Base-by-base conservation (phyloP, 2,329 filamentous ascomycete species). In the Fonsecaea pedrosoi region DNA sequence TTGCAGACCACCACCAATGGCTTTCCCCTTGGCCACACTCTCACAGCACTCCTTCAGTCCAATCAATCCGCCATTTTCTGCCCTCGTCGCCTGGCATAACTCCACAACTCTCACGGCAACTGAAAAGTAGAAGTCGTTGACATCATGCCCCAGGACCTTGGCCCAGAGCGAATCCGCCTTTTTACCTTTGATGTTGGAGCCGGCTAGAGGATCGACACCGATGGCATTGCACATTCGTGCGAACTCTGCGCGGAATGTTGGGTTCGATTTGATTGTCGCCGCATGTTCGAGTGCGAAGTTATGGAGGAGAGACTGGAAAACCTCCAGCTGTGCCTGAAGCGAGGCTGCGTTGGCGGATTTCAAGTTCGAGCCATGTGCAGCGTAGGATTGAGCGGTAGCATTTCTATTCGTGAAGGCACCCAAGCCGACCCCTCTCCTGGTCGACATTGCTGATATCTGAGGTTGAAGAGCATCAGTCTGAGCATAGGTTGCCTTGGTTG, bases 81-180 rank as follows among this genome's bases (percentile, higher is more conserved):
- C 87, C 60, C 95, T 85, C 54, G 93, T 97, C 60, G 90, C 88
- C 5, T 92, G 85, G 77, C 95, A 99, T 7, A 97, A 88, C 78
- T 98, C 94, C 5, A 99, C 95, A 0, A 98, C 91, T 58, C 92
- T 86, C n/a, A 98, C 94, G 1, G 93, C 95, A 54, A 99, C 87
- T 82, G 96, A 94, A 78, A 98, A 98, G 81, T 98, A 99, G 77
- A 99, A 99, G 78, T 99, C 95, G 77, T 97, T 96, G 73, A 99
- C 94, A 74, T 89, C 93, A 67, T 91, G 88, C 35, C 95, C 95
- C 21, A 98, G 85, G 69, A 98, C 87, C 82, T 97, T 94, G 8
- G 92, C 91, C 94, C 95, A 98, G 66, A 97, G 89, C 66, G 90
- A 95, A 18, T 87, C 87, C 1, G 80, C 83, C 5, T 82, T 83